A percentile compares a stretch with the other conserved stretches of the same genome.
Conservation (phyloP, 1,284 basidiomycete species). For the Earliella scabrosa region DNA sequence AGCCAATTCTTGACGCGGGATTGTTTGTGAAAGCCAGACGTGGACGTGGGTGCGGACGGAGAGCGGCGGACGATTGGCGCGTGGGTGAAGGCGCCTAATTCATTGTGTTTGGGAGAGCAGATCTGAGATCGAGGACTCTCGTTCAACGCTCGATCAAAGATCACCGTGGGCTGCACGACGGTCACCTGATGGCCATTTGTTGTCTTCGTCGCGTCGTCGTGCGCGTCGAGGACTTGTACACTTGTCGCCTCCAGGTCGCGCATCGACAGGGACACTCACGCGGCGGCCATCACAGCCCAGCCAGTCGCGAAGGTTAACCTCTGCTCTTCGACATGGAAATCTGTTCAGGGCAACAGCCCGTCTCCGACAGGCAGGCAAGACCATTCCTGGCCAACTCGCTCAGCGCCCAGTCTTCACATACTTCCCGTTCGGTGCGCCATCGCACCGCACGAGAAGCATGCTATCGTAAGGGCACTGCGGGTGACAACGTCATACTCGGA, state of each 20-base stretch:
- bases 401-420: background rate
- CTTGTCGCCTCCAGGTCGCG: too few species aligned
- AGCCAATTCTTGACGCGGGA: background rate
- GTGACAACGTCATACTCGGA: background rate
- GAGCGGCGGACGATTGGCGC: background rate
- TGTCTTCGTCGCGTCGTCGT: conserved; percentile 7
- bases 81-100: conserved; percentile 2
- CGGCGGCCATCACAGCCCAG: conserved; percentile 5
- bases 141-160: conserved; percentile 14
- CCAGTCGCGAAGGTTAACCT: conserved; percentile 3
- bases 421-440: background rate
- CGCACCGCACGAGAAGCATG: background rate
- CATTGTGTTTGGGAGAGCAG: background rate
- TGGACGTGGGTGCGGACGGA: too few species aligned
- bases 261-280: conserved; percentile 3
- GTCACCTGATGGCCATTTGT: conserved; percentile 22
- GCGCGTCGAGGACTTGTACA: conserved; percentile 4
- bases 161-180: conserved; percentile 17
- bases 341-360: background rate
- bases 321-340: background rate
- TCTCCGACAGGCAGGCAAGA: too few species aligned
- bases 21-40: background rate
- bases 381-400: too few species aligned
- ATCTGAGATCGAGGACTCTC: conserved; percentile 15
- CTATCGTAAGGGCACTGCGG: background rate